These are phyloP conservation scores for Sambucus nigra DNA, from an alignment of 129 eudicot genomes.

Conservation along the genomic window DNA sequence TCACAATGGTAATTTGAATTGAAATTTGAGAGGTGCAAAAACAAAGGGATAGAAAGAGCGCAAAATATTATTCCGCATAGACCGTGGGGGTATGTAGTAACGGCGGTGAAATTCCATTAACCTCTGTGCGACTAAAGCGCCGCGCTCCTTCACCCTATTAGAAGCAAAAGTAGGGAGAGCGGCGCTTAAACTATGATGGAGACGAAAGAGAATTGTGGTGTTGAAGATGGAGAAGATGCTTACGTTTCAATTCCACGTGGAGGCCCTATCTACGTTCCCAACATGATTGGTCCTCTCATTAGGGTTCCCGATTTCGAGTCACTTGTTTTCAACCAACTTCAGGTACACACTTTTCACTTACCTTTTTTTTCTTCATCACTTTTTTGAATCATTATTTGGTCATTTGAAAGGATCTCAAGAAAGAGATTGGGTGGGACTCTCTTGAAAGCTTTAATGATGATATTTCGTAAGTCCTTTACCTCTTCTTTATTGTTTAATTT, in stretches of 20 bases:
- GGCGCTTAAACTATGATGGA: not conserved
- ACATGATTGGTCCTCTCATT: constrained; percentile 61
- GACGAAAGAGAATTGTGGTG: constrained; percentile 5
- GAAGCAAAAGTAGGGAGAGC: too few relatives aligned
- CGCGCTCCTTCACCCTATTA: too few relatives aligned
- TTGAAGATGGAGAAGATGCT: constrained; percentile 14
- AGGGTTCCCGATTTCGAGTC: constrained; percentile 44
- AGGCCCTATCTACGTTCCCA: constrained; percentile 56
- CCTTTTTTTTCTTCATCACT: not conserved
- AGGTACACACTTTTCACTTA: constrained; percentile 13
- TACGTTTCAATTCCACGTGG: constrained; percentile 56
- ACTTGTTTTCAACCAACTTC: constrained; percentile 27
- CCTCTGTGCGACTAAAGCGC: too few relatives aligned
- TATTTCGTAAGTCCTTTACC: constrained; percentile 25
- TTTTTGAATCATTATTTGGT: not conserved
- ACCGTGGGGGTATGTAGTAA: too few relatives aligned
- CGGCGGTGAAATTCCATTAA: too few relatives aligned
- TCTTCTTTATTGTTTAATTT: not conserved
- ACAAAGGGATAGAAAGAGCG: too few relatives aligned
- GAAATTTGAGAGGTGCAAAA: too few relatives aligned
- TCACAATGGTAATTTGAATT: too few relatives aligned
- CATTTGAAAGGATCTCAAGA: constrained; percentile 26
- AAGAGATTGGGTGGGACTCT: constrained; percentile 17
- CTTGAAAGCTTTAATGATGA: constrained; percentile 25
- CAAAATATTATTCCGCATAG: too few relatives aligned